phyloP scores from a whole-genome alignment of 805 yeast genomes.

The Clavispora phyllophila region DNA sequence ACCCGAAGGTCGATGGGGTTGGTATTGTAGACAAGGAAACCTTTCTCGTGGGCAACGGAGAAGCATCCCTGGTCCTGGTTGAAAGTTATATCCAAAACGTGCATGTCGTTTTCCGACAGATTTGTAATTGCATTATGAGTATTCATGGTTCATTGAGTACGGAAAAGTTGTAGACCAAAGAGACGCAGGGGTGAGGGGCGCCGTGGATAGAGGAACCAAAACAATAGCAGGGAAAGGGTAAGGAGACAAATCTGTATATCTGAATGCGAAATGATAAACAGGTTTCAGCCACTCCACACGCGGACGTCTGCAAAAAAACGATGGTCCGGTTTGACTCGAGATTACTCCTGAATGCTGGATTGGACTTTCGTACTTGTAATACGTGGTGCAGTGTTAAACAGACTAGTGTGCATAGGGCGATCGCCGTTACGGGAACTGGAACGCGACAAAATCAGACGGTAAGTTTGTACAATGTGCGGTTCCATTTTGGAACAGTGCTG shows the following conservation, averaged over 20 bases:
- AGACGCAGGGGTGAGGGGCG: slow-evolving; percentile 1
- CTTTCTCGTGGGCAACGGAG: slow-evolving; percentile 73
- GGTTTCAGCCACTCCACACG: background rate
- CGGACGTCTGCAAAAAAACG: background rate
- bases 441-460: background rate
- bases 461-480: too few relatives aligned
- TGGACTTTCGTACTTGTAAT: background rate
- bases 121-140: slow-evolving; percentile 13
- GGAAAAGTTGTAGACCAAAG: background rate
- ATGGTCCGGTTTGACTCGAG: background rate
- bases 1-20: slow-evolving; percentile 82
- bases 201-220: background rate
- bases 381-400: background rate
- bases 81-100: slow-evolving; percentile 58
- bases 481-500: too few relatives aligned
- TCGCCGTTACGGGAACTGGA: background rate
- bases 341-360: background rate
- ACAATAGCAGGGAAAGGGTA: background rate
- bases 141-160: slow-evolving; percentile 10
- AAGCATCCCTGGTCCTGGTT: slow-evolving; percentile 91
- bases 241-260: background rate
- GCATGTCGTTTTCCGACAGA: slow-evolving; percentile 18
- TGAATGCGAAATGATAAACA: background rate
- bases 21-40: slow-evolving; percentile 80
- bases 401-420: background rate